Base-by-base conservation (phyloP, 805 yeast species). In the Candida silvicultrix region DNA sequence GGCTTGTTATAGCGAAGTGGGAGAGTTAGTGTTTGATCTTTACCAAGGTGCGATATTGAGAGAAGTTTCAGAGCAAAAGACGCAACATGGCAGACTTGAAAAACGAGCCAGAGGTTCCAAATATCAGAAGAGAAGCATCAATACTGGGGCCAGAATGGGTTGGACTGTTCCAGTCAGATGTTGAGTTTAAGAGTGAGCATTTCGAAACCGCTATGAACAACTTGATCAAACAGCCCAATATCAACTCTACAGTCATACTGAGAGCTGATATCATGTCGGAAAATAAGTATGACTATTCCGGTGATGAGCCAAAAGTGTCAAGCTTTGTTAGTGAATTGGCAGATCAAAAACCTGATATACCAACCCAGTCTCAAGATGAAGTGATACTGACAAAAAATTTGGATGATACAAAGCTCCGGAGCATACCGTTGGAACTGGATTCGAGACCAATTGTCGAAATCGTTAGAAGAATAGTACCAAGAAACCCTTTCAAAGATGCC, bases 201-300 rank as follows among this genome's bases (percentile, higher is more conserved):
- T 89, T 82, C 58, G 81, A 79, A 46, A 67, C 68, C 3, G 96
- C 96, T 6, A 84, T 89, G 90, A 64, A 77, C 39, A 86, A 88
- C 62, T 71, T 89, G 49, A 85, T 89, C 45, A 73, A 75, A 48
- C 88, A 87, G 52, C 97, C 97, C 16, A 86, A 89, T 60, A 85
- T 89, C 65, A 92, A 90, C 66, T 90, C 97, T 11, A 85, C 97
- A 0, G 94, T 89, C 32, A 85, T 90, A 31, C 69, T 92, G 65
- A 70, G 98, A 53, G 95, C 97, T 0, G 97, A 92, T 65, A 79
- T 89, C 21, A 60, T 86, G 40, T 69, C 70, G 39, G 84, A 81
- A 53, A 67, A 67, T 46, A 64, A 57, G 7, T 79, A 70, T 56
- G 71, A 67, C 1, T 59, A 67, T 34, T 38, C 43, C 2, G 55